Conservation (phyloP, 2,329 filamentous ascomycete genomes). For the Aspergillaceae sp. region DNA sequence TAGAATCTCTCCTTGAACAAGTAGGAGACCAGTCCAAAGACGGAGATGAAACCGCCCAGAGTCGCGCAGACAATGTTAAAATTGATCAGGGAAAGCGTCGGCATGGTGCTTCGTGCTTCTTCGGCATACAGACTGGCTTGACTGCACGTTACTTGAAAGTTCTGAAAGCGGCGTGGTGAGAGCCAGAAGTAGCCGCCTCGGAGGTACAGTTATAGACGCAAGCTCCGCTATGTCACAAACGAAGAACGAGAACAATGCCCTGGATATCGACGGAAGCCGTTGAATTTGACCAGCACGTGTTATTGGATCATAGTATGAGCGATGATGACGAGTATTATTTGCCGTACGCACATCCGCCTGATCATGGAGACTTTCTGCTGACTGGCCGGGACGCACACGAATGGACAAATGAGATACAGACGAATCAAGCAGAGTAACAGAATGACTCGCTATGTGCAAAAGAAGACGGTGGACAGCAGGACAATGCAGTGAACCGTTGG, state of each 20-base stretch:
- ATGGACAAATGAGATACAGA: too few relatives aligned
- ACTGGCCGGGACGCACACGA: too few relatives aligned
- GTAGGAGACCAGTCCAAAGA: constrained; percentile 88
- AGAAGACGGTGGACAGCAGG: too few relatives aligned
- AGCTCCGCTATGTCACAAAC: neutral
- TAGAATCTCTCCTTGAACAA: constrained; percentile 85
- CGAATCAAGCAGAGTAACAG: too few relatives aligned
- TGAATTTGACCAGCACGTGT: constrained; percentile 19
- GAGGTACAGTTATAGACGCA: neutral
- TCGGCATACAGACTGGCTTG: neutral
- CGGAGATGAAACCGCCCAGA: constrained; percentile 74
- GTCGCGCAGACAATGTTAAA: constrained; percentile 80
- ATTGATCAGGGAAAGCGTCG: constrained; percentile 57
- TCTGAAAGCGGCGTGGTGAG: too few relatives aligned
- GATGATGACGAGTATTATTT: neutral
- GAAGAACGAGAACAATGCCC: neutral
- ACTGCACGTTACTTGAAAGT: too few relatives aligned
- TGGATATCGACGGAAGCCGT: neutral
- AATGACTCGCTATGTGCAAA: too few relatives aligned
- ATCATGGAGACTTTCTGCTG: constrained; percentile 8
- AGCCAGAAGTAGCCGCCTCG: neutral
- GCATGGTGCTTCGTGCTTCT: constrained; percentile 38
- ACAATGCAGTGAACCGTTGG: too few relatives aligned
- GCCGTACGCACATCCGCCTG: constrained; percentile 2
- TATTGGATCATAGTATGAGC: constrained; percentile 29